phyloP scores from a whole-genome alignment of 306 rosid genomes.

The Chamaecrista fasciculata region DNA sequence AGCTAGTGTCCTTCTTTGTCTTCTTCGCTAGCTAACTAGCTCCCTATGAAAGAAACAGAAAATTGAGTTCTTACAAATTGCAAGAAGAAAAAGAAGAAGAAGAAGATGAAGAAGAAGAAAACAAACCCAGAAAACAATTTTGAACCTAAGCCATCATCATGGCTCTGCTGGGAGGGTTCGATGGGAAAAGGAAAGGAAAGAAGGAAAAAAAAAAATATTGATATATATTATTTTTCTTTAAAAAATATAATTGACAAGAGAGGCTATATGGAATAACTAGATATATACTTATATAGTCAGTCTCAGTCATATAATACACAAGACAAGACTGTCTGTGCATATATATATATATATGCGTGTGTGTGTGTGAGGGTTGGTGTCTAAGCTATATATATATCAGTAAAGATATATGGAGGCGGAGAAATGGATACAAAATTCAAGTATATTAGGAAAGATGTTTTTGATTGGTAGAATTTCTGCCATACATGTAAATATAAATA shows the following conservation, averaged over 20 bases:
- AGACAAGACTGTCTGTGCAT: neutral
- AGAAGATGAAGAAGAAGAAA: slow-evolving; percentile 19
- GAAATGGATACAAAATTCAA: neutral
- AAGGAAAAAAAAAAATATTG: neutral
- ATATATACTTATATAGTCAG: neutral
- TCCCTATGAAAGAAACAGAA: neutral
- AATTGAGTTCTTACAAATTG: neutral
- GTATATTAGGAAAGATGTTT: slow-evolving; percentile 11
- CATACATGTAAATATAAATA: no score
- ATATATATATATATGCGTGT: neutral
- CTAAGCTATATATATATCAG: no score
- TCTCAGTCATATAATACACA: neutral
- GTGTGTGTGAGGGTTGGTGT: no score
- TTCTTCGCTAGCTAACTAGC: no score
- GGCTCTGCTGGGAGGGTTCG: slow-evolving; percentile 16
- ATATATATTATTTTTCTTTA: neutral
- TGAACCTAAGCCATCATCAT: slow-evolving; percentile 43
- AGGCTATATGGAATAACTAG: neutral
- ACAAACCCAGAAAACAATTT: slow-evolving; percentile 31
- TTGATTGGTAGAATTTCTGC: neutral
- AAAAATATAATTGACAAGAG: neutral
- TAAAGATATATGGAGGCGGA: neutral
- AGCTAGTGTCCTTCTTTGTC: no score
- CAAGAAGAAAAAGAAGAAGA: slow-evolving; percentile 21
- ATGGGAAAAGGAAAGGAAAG: neutral